A percentile compares a stretch with the other conserved stretches of the same genome.
Conservation (phyloP, 1,284 basidiomycete species). For the Malassezia equina region DNA sequence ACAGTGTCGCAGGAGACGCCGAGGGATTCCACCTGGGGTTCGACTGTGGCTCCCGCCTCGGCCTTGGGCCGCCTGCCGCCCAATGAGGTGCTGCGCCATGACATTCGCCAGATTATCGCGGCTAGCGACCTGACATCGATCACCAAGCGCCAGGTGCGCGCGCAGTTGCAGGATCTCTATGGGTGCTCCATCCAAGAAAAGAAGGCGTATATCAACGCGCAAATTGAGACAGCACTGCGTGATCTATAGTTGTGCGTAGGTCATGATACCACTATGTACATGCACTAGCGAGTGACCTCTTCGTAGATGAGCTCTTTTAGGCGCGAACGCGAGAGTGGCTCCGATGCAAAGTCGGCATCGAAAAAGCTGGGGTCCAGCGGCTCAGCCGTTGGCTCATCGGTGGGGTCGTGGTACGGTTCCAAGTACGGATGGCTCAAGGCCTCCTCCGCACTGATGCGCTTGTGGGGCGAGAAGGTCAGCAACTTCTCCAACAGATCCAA, state of each 20-base stretch:
- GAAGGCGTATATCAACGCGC: conserved; percentile 38
- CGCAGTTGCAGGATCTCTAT: conserved; percentile 33
- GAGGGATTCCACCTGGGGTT: not conserved
- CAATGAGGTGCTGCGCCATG: conserved; percentile 31
- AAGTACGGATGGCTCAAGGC: conserved; percentile 44
- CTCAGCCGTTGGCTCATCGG: conserved; percentile 42
- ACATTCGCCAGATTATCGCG: conserved; percentile 36
- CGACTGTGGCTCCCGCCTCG: not conserved
- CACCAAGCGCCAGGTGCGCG: conserved; percentile 38
- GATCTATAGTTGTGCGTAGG: not conserved
- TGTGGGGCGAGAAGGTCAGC: conserved; percentile 56
- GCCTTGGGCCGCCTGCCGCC: conserved; percentile 21
- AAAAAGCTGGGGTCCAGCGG: conserved; percentile 45
- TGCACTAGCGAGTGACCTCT: conserved; percentile 23
- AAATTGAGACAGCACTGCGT: conserved; percentile 31
- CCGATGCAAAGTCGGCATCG: conserved; percentile 43
- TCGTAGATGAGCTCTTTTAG: conserved; percentile 42
- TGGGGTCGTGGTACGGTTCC: conserved; percentile 45
- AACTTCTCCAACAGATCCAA: conserved; percentile 79
- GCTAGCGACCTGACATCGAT: conserved; percentile 34
- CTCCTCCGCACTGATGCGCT: conserved; percentile 46
- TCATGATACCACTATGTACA: conserved; percentile 7
- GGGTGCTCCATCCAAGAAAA: conserved; percentile 29
- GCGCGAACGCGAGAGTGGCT: conserved; percentile 50
- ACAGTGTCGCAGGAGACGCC: conserved; percentile 14